Base-by-base conservation (phyloP, 306 rosid species). In the Geum urbanum region DNA sequence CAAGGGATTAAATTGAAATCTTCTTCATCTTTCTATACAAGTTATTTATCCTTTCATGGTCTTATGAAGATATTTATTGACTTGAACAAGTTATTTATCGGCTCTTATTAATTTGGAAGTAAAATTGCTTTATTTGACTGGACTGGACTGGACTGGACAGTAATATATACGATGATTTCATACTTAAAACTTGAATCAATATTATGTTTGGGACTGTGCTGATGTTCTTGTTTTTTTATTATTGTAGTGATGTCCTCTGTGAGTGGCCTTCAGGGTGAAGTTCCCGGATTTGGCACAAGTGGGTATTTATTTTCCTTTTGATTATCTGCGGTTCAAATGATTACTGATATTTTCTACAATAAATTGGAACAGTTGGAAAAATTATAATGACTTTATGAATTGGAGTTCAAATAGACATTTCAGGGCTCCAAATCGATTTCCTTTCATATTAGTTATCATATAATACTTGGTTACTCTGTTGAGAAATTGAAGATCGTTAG, bases 171-270 rank as follows among this genome's bases (percentile, higher is more conserved):
- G 4, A n/a, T 63, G 39, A 46, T 76, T 72, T 77, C 45, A 41
- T 65, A 41, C 15, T 37, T 52, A 35, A n/a, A 22, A 8, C 32
- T 27, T 46, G 5, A 5, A 20, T 12, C 22, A 0, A 16, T 15
- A 51, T 66, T 52, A 56, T 63, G 14, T 46, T 7, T 27, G 57
- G 18, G 15, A 8, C 18, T 66, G 4, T 46, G 40, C 51, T 79
- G 46, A 59, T 63, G 62, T 16, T 35, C 44, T 54, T 77, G 78
- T 75, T 78, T 78, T 24, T 77, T 53, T 27, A n/a, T 24, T 73
- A 55, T 72, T 78, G 66, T 90, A 91, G 99, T 94, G 87, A 83
- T 84, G 88, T 88, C 99, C 67, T 95, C 99, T 61, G 86, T 91
- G 69, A 94, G 97, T 75, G 99, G 99, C 63, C 79, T 94, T 77